These are phyloP conservation scores for Beauveria rudraprayagi DNA, from an alignment of 2,329 filamentous ascomycete genomes.

Conservation along the genomic window DNA sequence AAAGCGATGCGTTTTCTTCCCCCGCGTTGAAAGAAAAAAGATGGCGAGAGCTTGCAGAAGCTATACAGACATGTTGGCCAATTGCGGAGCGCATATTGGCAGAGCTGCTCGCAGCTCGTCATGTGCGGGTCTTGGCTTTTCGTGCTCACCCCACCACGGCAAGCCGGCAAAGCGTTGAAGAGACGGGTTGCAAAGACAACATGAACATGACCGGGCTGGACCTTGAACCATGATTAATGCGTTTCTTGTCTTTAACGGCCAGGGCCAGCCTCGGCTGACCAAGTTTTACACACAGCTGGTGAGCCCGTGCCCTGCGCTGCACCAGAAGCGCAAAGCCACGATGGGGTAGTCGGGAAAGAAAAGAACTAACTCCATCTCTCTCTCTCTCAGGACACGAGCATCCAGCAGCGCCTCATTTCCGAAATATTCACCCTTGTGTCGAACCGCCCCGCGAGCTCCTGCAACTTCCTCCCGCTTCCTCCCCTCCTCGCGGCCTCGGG, in stretches of 20 bases:
- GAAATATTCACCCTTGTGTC: slow-evolving; percentile 96
- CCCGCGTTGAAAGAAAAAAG: not conserved
- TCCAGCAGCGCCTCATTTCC: slow-evolving; percentile 91
- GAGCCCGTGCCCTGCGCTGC: slow-evolving; percentile 13
- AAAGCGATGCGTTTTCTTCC: not conserved
- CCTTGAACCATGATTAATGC: slow-evolving; percentile 83
- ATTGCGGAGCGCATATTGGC: slow-evolving; percentile 9
- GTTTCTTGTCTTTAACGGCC: slow-evolving; percentile 97
- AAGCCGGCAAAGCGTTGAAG: not conserved
- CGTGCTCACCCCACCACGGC: not conserved
- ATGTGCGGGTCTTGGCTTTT: slow-evolving; percentile 5
- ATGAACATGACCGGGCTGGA: slow-evolving; percentile 11
- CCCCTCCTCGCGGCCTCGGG: slow-evolving; percentile 56
- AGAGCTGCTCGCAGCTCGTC: slow-evolving; percentile 3
- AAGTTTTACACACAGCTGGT: slow-evolving; percentile 99
- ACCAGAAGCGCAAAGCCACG: not conserved
- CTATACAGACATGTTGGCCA: not conserved
- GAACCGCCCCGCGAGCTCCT: slow-evolving; percentile 82
- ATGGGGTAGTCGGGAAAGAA: not conserved
- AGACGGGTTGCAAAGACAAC: not conserved
- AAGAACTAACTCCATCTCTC: not conserved
- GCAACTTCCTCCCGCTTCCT: slow-evolving; percentile 87
- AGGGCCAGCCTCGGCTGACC: slow-evolving; percentile 89
- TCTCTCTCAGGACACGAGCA: slow-evolving; percentile 72
- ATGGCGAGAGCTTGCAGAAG: not conserved